A percentile compares a stretch with the other conserved stretches of the same genome.
Evolutionary conservation across 73 alveolate species (phyloP).

Genomic region (Paramecium sonneborni): DNA sequence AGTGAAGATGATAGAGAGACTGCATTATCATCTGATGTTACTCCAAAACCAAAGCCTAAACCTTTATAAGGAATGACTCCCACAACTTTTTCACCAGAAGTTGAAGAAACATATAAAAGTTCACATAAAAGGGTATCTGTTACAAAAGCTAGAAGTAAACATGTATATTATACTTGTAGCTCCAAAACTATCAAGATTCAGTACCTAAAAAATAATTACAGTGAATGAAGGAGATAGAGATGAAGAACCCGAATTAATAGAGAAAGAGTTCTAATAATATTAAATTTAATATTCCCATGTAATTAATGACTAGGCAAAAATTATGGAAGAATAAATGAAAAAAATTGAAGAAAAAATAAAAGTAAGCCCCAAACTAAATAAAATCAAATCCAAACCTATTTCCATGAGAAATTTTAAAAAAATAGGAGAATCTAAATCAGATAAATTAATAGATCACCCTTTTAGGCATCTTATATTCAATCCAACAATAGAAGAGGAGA

Average conservation of each 20-base stretch:
- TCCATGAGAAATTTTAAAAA: background rate
- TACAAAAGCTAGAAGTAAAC: background rate
- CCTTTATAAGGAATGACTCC: background rate
- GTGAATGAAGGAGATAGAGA: background rate
- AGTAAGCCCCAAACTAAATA: background rate
- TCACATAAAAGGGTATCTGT: background rate
- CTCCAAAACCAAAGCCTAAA: background rate
- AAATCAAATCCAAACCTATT: background rate
- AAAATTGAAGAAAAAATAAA: background rate
- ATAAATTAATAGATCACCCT: background rate
- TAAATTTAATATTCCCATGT: background rate
- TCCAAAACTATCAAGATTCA: background rate
- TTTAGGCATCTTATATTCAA: slow-evolving; percentile 49
- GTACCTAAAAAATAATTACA: background rate
- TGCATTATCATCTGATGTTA: background rate
- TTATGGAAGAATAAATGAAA: background rate
- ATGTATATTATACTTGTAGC: background rate
- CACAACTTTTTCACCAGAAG: background rate
- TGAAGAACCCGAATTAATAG: background rate
- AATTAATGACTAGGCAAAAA: background rate
- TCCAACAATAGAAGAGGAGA: background rate
- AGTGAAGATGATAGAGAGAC: background rate
- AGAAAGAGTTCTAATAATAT: background rate
- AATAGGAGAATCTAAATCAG: background rate
- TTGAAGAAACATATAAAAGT: background rate